Evolutionary conservation across 225 moss, liverwort and hornwort species (phyloP), one percentile per base, ranked within the genome.

Genomic region (Physcomitrellopsis africana): DNA sequence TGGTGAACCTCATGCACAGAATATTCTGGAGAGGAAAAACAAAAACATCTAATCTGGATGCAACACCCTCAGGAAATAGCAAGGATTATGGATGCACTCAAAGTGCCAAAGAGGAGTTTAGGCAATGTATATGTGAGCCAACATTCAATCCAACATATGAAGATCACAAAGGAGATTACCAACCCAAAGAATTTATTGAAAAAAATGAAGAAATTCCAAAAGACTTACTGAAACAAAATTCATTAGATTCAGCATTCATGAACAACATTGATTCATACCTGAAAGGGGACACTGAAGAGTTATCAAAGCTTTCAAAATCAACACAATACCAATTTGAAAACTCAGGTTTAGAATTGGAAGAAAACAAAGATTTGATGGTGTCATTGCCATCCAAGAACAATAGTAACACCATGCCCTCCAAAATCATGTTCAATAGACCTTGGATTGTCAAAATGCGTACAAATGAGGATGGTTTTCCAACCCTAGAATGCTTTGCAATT

Each of bases 361-460:
- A 3, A 0, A 0, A 41, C 0, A 10, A 2, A 29, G 0, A 9
- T 3, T 0, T 10, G 41, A n/a, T n/a, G n/a, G n/a, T n/a, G n/a
- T n/a, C n/a, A n/a, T 51, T 26, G 2, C 0, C 52, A 7, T 4
- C 59, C 0, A 26, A 32, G n/a, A 2, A 8, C 12, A 63, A 71
- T 3, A 13, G 8, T 0, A 70, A 74, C 60, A 65, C 73, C 7
- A 79, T 79, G 11, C 17, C 18, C 15, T 26, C 77, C 7, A 74
- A 76, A 71, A 32, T 9, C 0, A 67, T 87, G 0, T 70, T 81
- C 0, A 68, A 87, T 60, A 73, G 87, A 45, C 87, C 87, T 19
- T 87, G 87, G 87, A 56, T 87, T 14, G 42, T 87, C 0, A 87
- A 84, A 11, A 84, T 87, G 84, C 51, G 15, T 11, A 84, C 81